Evolutionary conservation across 2,329 filamentous ascomycete species (phyloP).

Genomic region (Aspergillus amoenus): DNA sequence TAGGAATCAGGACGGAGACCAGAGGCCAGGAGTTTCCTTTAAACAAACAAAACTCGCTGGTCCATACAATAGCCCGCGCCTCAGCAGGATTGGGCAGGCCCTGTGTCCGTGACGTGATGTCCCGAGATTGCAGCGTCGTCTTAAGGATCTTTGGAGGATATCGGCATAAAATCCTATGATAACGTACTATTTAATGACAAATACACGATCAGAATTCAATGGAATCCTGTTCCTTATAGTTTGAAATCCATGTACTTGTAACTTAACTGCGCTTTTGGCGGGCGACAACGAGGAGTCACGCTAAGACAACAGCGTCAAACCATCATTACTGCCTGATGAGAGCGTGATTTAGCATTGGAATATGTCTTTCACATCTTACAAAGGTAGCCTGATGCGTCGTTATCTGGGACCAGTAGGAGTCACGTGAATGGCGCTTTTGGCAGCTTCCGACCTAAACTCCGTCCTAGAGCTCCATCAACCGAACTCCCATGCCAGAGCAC

Average conservation of each 20-base stretch:
- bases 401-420: constrained; percentile 9
- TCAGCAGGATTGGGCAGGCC: constrained; percentile 12
- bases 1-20: constrained; percentile 39
- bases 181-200: constrained; percentile 31
- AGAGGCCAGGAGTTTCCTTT: constrained; percentile 37
- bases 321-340: background rate
- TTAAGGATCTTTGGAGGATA: constrained; percentile 6
- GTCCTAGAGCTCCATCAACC: constrained; percentile 23
- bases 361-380: background rate
- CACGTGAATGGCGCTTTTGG: constrained; percentile 20
- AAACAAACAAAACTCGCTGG: constrained; percentile 22
- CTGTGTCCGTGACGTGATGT: constrained; percentile 5
- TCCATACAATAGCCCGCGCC: constrained; percentile 6
- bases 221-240: background rate
- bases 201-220: constrained; percentile 13
- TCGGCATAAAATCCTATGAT: constrained; percentile 26
- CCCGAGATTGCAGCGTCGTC: constrained; percentile 8
- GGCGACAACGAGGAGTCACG: background rate
- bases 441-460: constrained; percentile 19
- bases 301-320: background rate
- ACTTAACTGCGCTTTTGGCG: background rate
- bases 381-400: background rate
- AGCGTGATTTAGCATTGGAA: background rate
- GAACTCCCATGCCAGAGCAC: constrained; percentile 19
- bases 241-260: background rate